Percentiles rank a stretch among this genome's conserved stretches.
Evolutionary conservation across 2,329 filamentous ascomycete genomes (phyloP).

Genomic region (Aspergillus udagawae): DNA sequence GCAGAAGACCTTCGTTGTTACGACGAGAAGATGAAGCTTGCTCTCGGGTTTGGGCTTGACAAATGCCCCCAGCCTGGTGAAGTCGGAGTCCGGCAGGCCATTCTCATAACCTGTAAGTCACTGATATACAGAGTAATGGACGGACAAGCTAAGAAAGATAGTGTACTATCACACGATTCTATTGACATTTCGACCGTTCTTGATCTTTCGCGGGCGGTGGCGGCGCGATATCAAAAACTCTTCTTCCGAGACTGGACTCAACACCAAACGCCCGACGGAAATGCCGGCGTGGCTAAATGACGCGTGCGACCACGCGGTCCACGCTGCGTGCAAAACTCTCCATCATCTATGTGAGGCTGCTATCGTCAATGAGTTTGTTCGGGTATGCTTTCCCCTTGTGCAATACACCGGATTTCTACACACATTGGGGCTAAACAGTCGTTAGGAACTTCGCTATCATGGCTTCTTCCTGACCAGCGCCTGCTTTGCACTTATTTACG

Average conservation of each 20-base stretch:
- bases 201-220: slow-evolving; percentile 43
- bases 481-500: slow-evolving; percentile 41
- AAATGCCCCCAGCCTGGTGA: slow-evolving; percentile 34
- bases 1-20: slow-evolving; percentile 26
- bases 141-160: slow-evolving; percentile 15
- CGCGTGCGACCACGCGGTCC: slow-evolving; percentile 41
- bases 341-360: slow-evolving; percentile 40
- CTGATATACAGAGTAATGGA: not conserved
- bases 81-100: slow-evolving; percentile 39
- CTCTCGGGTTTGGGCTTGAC: slow-evolving; percentile 33
- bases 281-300: slow-evolving; percentile 41
- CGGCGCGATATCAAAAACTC: slow-evolving; percentile 28
- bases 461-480: slow-evolving; percentile 44
- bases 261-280: slow-evolving; percentile 18
- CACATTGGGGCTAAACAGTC: not conserved
- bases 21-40: slow-evolving; percentile 24
- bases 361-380: slow-evolving; percentile 37
- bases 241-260: slow-evolving; percentile 4
- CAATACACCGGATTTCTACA: not conserved
- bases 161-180: slow-evolving; percentile 44
- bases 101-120: slow-evolving; percentile 38
- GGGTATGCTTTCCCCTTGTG: slow-evolving; percentile 23
- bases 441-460: slow-evolving; percentile 43
- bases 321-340: slow-evolving; percentile 40
- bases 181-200: slow-evolving; percentile 43